These are phyloP conservation scores for Colletotrichum camelliae DNA, from an alignment of 2,329 filamentous ascomycete species.

Conservation along the genomic window DNA sequence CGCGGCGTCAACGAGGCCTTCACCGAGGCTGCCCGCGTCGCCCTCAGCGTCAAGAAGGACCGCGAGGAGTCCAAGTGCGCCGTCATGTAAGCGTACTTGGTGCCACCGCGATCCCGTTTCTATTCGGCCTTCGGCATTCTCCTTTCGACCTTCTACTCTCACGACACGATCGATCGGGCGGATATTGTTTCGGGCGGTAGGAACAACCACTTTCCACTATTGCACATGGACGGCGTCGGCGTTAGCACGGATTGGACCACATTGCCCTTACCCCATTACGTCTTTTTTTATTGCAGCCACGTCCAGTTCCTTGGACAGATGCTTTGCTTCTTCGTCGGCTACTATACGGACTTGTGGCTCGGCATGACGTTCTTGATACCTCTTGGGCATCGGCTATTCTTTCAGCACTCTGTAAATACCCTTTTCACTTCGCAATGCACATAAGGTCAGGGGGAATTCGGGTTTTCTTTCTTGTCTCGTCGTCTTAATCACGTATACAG, in stretches of 20 bases:
- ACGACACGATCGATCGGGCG: conserved; percentile 8
- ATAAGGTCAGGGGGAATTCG: neutral
- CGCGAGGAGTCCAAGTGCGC: conserved; percentile 66
- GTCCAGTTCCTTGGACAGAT: conserved; percentile 10
- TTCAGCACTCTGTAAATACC: conserved; percentile 19
- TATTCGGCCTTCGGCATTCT: neutral
- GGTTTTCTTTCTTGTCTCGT: neutral
- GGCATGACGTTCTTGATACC: conserved; percentile 18
- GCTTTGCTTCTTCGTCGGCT: neutral
- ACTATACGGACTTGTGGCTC: conserved; percentile 4
- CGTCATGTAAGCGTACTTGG: conserved; percentile 56
- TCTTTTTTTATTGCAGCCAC: conserved; percentile 16
- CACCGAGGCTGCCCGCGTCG: conserved; percentile 94
- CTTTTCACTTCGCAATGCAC: conserved; percentile 10
- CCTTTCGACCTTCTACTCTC: neutral
- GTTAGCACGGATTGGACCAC: conserved; percentile 15
- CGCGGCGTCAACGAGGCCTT: conserved; percentile 98
- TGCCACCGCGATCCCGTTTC: neutral
- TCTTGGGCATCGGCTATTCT: conserved; percentile 9
- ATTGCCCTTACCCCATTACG: neutral
- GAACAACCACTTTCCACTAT: neutral
- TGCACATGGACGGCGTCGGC: conserved; percentile 20
- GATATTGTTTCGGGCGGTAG: conserved; percentile 6
- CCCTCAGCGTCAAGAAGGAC: conserved; percentile 74
- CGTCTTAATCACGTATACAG: neutral